Percentiles rank a stretch among this genome's conserved stretches.
phyloP scores from a whole-genome alignment of 352 stramenopile species.

The Lagenidium sp. region DNA sequence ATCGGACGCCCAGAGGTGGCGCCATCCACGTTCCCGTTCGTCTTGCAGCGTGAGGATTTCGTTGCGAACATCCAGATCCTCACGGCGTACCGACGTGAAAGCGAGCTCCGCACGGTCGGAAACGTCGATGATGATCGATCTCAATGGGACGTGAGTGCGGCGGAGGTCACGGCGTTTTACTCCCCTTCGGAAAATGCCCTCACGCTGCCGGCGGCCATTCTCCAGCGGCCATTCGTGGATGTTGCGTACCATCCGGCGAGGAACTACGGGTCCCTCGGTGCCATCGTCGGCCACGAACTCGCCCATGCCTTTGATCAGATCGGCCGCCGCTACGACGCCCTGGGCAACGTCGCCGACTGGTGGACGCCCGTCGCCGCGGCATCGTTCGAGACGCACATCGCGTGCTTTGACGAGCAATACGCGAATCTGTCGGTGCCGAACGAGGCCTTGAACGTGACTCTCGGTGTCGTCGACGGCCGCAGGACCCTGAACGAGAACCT shows the following conservation, averaged over 20 bases:
- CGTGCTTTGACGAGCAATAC: no score
- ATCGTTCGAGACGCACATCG: no score
- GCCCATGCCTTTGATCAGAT: constrained; percentile 93
- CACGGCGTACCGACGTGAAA: background rate
- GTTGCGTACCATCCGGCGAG: constrained; percentile 42
- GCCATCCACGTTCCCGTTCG: constrained; percentile 25
- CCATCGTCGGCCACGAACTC: constrained; percentile 89
- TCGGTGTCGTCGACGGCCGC: no score
- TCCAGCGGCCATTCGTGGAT: constrained; percentile 78
- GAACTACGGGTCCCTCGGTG: constrained; percentile 73
- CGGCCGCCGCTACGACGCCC: no score
- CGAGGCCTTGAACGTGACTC: no score
- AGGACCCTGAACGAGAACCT: no score
- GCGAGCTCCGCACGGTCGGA: constrained; percentile 46
- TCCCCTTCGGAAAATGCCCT: constrained; percentile 27
- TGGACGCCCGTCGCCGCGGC: no score
- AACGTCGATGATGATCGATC: constrained; percentile 36
- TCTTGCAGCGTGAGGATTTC: constrained; percentile 23
- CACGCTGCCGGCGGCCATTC: constrained; percentile 76
- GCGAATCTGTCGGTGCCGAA: no score
- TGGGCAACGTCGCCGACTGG: no score
- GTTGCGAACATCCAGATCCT: constrained; percentile 16
- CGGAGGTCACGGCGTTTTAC: constrained; percentile 58
- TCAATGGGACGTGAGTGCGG: constrained; percentile 52
- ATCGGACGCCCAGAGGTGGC: constrained; percentile 41